Evolutionary conservation across 2,329 filamentous ascomycete species (phyloP), one percentile per base, ranked within the genome.

Genomic region (Venturia aucupariae): DNA sequence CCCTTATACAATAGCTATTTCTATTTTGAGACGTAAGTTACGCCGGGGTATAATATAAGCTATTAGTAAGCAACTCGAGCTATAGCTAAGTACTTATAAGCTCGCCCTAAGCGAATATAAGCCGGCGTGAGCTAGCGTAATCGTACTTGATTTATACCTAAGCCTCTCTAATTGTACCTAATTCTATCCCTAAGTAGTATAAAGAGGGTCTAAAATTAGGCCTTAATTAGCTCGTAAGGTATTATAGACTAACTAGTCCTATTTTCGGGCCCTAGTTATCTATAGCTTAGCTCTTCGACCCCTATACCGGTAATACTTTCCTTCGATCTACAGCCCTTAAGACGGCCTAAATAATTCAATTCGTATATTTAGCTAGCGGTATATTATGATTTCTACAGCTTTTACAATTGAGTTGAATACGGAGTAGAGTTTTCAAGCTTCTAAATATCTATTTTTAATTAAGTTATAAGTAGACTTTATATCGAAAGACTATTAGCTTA

Each of bases 181-280:
- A 69, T 69, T 68, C 66, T 38, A 64, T 68, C 61, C 68, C 65
- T 69, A 64, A 68, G 68, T 66, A 70, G 63, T 64, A 69, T 69
- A 35, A 35, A 35, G 66, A 70, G 67, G 67, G 68, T 67, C 66
- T 68, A 65, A 68, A 67, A 66, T 66, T 67, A 65, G 67, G 67
- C 68, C 67, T 64, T 42, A 66, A 68, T 67, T 62, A 69, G 65
- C 63, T 67, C 62, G 66, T 66, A 61, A 39, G 65, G 68, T 10
- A 35, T 35, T 4, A 10, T 35, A 61, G 61, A 67, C 62, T 67
- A 55, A 68, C 67, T 68, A 62, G 67, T 68, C 67, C 67, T 46
- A 67, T 67, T 68, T 68, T 68, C 65, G 67, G 67, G 60, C 64
- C 65, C 51, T 55, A 65, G 61, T 66, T 60, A 63, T 68, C 67